Evolutionary conservation across 2,329 filamentous ascomycete genomes (phyloP), one percentile per base, ranked within the genome.

Genomic region (Fusarium secorum): DNA sequence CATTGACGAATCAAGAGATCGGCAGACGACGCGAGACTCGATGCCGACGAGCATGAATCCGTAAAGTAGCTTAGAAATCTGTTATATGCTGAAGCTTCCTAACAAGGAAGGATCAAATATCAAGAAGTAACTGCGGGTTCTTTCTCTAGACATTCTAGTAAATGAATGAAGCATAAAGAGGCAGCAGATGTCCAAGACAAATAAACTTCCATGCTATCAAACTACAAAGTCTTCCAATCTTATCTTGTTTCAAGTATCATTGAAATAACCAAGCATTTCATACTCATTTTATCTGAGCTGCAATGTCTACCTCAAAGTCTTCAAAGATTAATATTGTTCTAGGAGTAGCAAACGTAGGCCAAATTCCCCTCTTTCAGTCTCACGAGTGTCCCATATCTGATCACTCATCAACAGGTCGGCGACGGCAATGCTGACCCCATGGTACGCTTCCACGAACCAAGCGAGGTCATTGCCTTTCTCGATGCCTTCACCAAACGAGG

Each of bases 191-290:
- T 4, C 17, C 4, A 26, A 20, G 18, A 24, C 24, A 24, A 24
- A 24, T 24, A 24, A 24, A 24, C 24, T 24, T 24, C 5, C 24
- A 24, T 24, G 24, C 24, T 5, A 35, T 0, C 33, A 35, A 36
- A 11, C 22, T 15, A 13, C 48, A 1, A 26, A 0, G 7, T 6
- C 0, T 17, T 36, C 5, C 2, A n/a, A 5, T 11, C 2, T 7
- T 6, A 36, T 7, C 5, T 15, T 5, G 0, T 6, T 20, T 4
- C 2, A 6, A 8, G 9, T 0, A 7, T 6, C 5, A 8, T 26
- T 20, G 8, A 6, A 28, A 20, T 20, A n/a, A 20, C 11, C 7
- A 35, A 20, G 6, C 4, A 4, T 2, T 26, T 26, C 4, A 15
- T 20, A 15, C 2, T 20, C 3, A 4, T 5, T 20, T 2, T 15